Evolutionary conservation across 768 basidiomycete genomes (phyloP).

Genomic region (Jaapia argillacea): DNA sequence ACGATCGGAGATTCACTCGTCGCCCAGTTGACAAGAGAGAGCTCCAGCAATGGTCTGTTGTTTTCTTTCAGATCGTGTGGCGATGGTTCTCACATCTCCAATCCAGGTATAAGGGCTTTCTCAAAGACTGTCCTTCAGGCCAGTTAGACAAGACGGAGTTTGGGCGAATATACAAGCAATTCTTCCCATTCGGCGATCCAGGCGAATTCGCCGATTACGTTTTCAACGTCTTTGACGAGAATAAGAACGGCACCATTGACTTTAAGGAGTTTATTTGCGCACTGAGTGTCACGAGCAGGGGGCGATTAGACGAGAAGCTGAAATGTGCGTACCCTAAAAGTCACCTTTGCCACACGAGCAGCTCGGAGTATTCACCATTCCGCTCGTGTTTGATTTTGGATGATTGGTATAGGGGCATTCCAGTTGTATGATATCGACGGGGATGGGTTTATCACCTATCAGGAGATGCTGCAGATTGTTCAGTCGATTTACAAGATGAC

Average conservation of each 20-base stretch:
- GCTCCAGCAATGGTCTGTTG: conserved; percentile 79
- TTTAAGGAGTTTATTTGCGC: conserved; percentile 99
- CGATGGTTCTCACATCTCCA: no score
- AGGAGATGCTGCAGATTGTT: conserved; percentile 99
- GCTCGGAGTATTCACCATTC: neutral
- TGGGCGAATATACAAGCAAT: conserved; percentile 97
- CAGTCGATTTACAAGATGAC: conserved; percentile 99
- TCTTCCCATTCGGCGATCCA: conserved; percentile 99
- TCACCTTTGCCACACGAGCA: neutral
- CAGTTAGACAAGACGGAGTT: conserved; percentile 95
- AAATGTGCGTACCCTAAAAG: conserved; percentile 63
- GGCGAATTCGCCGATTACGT: conserved; percentile 96
- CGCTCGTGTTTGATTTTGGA: neutral
- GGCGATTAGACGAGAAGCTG: conserved; percentile 93
- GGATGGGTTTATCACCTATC: conserved; percentile 95
- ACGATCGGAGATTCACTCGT: conserved; percentile 10
- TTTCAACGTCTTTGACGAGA: conserved; percentile 95
- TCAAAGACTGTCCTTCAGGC: conserved; percentile 97
- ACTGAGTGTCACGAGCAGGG: conserved; percentile 88
- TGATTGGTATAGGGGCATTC: conserved; percentile 98
- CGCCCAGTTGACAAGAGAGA: conserved; percentile 87
- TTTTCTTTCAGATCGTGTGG: no score
- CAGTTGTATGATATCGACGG: conserved; percentile 98
- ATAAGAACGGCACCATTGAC: conserved; percentile 95
- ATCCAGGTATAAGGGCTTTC: conserved; percentile 95